Conservation (phyloP, 345 rosid genomes). For the Salix suchowensis region DNA sequence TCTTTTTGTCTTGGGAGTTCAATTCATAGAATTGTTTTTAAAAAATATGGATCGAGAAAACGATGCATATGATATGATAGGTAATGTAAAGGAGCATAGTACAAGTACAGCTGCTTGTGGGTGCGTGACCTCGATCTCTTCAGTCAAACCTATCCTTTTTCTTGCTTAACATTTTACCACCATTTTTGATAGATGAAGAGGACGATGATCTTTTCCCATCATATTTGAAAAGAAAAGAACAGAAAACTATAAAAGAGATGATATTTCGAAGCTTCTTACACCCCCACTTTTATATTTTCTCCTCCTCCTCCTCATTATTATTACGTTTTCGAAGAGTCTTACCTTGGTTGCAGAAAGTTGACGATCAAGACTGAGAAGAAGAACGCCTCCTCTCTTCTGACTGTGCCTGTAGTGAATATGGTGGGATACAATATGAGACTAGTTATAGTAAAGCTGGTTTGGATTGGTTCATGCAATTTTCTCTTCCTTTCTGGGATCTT, state of each 20-base stretch:
- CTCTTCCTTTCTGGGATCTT: slow-evolving; percentile 14
- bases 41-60: not conserved
- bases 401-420: not conserved
- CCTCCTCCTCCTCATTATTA: not conserved
- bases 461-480: slow-evolving; percentile 36
- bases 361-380: not conserved
- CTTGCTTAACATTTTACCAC: not conserved
- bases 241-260: not conserved
- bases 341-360: not conserved
- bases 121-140: slow-evolving; percentile 31
- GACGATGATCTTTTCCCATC: not conserved
- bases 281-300: not conserved
- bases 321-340: not conserved
- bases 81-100: slow-evolving; percentile 2
- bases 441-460: not conserved
- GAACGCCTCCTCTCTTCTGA: not conserved
- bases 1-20: slow-evolving; percentile 53
- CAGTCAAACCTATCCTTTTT: slow-evolving; percentile 42
- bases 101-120: slow-evolving; percentile 8
- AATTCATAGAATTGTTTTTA: not conserved
- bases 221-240: not conserved
- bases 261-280: not conserved
- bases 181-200: not conserved
- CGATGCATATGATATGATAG: not conserved
- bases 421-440: not conserved